A percentile compares a stretch with the other conserved stretches of the same genome.
phyloP scores from a whole-genome alignment of 139 green algal species.

The Spirogloea muscicola region DNA sequence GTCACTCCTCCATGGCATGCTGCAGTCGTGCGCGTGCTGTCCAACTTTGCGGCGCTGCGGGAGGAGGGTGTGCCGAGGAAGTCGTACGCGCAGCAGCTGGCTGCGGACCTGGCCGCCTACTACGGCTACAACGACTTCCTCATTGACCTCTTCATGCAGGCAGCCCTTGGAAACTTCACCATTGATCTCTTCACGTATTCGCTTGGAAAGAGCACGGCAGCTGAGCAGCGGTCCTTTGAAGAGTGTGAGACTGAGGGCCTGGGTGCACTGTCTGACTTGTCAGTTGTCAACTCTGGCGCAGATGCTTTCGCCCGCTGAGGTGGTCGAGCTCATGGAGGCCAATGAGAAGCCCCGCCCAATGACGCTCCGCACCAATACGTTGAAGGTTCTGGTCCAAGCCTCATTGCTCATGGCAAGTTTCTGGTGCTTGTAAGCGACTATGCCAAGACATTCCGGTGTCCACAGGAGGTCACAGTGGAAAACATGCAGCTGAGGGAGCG shows the following conservation, averaged over 20 bases:
- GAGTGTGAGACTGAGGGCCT: no score
- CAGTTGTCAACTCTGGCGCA: background rate
- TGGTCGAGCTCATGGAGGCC: constrained; percentile 51
- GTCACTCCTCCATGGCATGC: background rate
- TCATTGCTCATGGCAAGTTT: no score
- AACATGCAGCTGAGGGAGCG: no score
- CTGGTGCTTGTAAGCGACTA: no score
- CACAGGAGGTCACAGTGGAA: no score
- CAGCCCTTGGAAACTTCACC: constrained; percentile 6
- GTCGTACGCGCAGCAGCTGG: constrained; percentile 81
- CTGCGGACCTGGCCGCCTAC: constrained; percentile 78
- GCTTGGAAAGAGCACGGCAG: background rate
- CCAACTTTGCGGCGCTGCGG: constrained; percentile 68
- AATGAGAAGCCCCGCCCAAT: constrained; percentile 55
- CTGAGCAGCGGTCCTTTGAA: background rate
- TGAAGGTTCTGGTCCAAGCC: no score
- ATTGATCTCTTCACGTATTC: background rate
- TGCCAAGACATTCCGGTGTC: no score
- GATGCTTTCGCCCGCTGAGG: constrained; percentile 41
- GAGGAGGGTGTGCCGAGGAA: constrained; percentile 51
- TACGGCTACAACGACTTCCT: constrained; percentile 98
- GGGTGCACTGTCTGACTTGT: background rate
- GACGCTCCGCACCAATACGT: constrained; percentile 86
- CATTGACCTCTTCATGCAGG: constrained; percentile 70
- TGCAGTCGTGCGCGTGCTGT: constrained; percentile 67